Evolutionary conservation across 2,329 filamentous ascomycete genomes (phyloP), one percentile per base, ranked within the genome.

Genomic region (Colletotrichum sp.): DNA sequence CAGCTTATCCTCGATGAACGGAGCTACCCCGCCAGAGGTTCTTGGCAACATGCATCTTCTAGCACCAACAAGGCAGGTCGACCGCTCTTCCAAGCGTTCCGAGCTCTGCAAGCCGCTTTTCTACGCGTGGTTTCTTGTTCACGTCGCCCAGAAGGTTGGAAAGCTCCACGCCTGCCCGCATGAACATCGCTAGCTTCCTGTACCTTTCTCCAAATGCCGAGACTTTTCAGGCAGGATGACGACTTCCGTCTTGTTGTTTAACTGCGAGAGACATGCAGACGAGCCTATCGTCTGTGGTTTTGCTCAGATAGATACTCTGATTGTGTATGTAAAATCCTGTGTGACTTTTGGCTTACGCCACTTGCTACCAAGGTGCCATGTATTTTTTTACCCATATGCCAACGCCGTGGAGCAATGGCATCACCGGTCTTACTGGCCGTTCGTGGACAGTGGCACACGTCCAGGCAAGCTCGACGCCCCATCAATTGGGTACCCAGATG

Each of bases 51-150:
- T 21, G 43, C 62, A n/a, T 51, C 57, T 31, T 63, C 43, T 70
- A 73, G 67, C 55, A 73, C 67, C 1, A 70, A 73, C 33, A 71
- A 62, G 68, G 71, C 71, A 73, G 71, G 62, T 73, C 61, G 21
- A 34, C 57, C 33, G 31, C 38, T 8, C 8, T 43, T 27, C 55
- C 62, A 71, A 66, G 62, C 57, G 34, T 51, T 29, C n/a, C 29
- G 47, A 58, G 62, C 62, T 33, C 16, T 24, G 2, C n/a, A 43
- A 27, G 29, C 34, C 31, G 55, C 18, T 24, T 6, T 62, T 11
- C 43, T 15, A 34, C 43, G 68, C 57, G 29, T 61, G 21, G 7
- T 21, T n/a, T 24, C 16, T 18, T 15, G 43, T 38, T 29, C 5
- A 27, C 29, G 13, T 16, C 15, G 29, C 8, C 21, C 29, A 11